Evolutionary conservation across 208 protist species (phyloP), one percentile per base, ranked within the genome.

Genomic region (Acanthamoeba triangularis): DNA sequence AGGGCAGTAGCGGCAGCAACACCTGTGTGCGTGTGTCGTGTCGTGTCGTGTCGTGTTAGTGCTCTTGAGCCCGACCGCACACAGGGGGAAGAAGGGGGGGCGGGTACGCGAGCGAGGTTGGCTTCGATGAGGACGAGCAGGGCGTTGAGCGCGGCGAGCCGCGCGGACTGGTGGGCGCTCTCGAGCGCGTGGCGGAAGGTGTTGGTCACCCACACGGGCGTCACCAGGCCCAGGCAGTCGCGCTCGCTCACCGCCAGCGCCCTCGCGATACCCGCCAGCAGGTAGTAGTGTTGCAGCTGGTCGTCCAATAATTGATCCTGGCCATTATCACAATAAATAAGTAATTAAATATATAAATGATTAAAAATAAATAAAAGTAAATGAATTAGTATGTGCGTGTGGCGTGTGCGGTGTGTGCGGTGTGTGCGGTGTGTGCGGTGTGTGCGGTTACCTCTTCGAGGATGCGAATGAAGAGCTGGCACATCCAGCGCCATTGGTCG

Each of bases 401-500:
- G 37, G 37, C 3, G 65, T 41, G 37, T 41, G 37, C 37, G 11
- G 37, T 41, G 37, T 41, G 37, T 41, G 37, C 37, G 37, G 37
- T 41, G 37, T 41, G 37, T 41, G 37, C 37, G 37, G 37, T 41
- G 37, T 59, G 61, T 67, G 16, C 16, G 23, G 23, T 65, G 61
- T n/a, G 28, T n/a, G 61, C 18, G 18, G 30, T 14, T 90, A 90
- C 80, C 41, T 90, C 84, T 1, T 90, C 52, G 33, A 90, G 84
- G 49, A 90, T n/a, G 49, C 59, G 49, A 35, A 90, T 59, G 84
- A 90, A 90, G 6, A 90, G 47, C 20, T 90, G 84, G 59, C 49
- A 69, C 84, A 90, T 90, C 84, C 84, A 90, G 11, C n/a, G 28
- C 84, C 84, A 90, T 35, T 90, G 84, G 37, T 61, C 84, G 59